Evolutionary conservation across 2,329 filamentous ascomycete species (phyloP), one percentile per base, ranked within the genome.

Genomic region (Alternaria novae-zelandiae): DNA sequence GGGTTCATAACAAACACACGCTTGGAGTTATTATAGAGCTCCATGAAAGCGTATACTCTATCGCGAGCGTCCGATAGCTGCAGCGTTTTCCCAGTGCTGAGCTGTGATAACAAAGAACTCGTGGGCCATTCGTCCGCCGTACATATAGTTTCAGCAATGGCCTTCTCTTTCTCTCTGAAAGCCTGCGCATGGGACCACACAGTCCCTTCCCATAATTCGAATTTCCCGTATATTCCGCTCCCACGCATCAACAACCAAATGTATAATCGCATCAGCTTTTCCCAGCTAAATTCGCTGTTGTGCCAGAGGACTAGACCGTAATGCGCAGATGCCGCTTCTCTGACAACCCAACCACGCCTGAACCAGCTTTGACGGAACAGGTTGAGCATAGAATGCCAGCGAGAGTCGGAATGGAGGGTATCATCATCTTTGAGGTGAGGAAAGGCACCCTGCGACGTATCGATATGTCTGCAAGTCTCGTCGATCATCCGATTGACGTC

Each of bases 321-420:
- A 13, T 45, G 56, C 12, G 61, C 61, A 21, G 57, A 57, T 4
- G 60, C 64, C 3, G 59, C 61, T 53, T 69, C 66, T 30, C 62
- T 55, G 10, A 67, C 64, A 7, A 69, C 61, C 67, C 67, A 67
- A 4, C 64, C 64, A 3, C 67, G 44, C 3, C 44, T 28, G 15
- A 65, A 69, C 64, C 61, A 69, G 2, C 36, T 23, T 15, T 60
- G 53, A 10, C 26, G 12, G 17, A 61, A 32, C 8, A 54, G 17
- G 13, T 44, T 17, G 23, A 12, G 3, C 2, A 67, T 11, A 8
- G 51, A 62, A 8, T 51, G 20, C 66, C 64, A 69, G 32, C 66
- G 46, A 2, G 17, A 32, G 26, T 32, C 47, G 6, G 9, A 51
- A 0, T 1, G 7, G 4, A 32, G 9, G n/a, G 47, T 4, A 50